Percentiles rank a stretch among this genome's conserved stretches.
Conservation (phyloP, 2,329 filamentous ascomycete genomes). For the Pseudopyricularia cyperi region DNA sequence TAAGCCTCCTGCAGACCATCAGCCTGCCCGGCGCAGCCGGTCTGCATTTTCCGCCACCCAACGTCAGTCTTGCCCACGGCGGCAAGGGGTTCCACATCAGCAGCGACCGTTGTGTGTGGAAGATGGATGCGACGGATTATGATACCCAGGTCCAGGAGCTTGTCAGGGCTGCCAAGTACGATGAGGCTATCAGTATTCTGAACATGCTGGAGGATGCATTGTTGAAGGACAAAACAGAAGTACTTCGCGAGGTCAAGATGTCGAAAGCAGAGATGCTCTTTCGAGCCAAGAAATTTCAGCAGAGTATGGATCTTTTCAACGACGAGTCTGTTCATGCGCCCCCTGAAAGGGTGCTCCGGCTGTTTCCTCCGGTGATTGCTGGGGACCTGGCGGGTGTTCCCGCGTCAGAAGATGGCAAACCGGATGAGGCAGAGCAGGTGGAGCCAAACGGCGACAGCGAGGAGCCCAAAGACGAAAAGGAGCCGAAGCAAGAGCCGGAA, state of each 20-base stretch:
- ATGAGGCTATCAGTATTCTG: constrained; percentile 85
- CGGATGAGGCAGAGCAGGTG: background rate
- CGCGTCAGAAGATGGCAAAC: background rate
- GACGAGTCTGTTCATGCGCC: constrained; percentile 76
- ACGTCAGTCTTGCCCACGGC: constrained; percentile 85
- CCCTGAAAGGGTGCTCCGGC: constrained; percentile 71
- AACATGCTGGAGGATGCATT: constrained; percentile 87
- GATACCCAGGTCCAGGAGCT: constrained; percentile 79
- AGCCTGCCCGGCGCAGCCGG: constrained; percentile 69
- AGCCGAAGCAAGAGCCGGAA: constrained; percentile 16
- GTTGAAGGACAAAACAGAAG: constrained; percentile 66
- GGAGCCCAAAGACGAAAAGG: constrained; percentile 21
- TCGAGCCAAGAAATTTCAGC: constrained; percentile 65
- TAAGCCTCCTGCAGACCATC: constrained; percentile 81
- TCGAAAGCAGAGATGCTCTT: constrained; percentile 82
- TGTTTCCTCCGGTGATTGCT: constrained; percentile 76
- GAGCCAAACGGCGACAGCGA: constrained; percentile 5
- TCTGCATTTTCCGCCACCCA: constrained; percentile 84
- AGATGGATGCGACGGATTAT: constrained; percentile 88
- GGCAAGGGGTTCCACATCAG: constrained; percentile 92
- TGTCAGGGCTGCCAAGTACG: constrained; percentile 58
- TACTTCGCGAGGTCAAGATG: constrained; percentile 77
- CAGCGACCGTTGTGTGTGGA: constrained; percentile 86
- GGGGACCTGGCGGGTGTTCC: constrained; percentile 54
- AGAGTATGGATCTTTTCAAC: constrained; percentile 79